A percentile compares a stretch with the other conserved stretches of the same genome.
These are phyloP conservation scores for Dioscorea zingiberensis DNA, from an alignment of 106 monocot genomes.

Conservation along the genomic window DNA sequence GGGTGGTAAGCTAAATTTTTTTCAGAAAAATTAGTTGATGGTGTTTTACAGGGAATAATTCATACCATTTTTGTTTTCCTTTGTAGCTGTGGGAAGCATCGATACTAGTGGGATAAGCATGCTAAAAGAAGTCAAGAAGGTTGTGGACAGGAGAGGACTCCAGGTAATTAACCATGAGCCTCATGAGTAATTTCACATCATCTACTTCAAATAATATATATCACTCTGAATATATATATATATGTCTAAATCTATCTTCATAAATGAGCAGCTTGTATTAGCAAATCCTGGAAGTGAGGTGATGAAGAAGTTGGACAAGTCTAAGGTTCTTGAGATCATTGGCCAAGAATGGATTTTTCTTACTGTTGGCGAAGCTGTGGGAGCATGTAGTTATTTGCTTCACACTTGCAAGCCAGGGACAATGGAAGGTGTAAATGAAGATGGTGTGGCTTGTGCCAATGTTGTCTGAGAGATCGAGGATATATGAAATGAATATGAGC, in stretches of 20 bases:
- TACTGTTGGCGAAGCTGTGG: constrained; percentile 32
- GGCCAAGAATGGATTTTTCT: constrained; percentile 27
- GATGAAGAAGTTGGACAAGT: constrained; percentile 21
- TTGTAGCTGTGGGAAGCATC: constrained; percentile 22
- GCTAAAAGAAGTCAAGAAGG: constrained; percentile 22
- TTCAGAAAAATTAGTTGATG: too few species aligned
- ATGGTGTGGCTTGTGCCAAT: constrained; percentile 18
- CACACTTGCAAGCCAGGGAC: constrained; percentile 51
- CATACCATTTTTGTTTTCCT: neutral
- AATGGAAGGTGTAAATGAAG: neutral
- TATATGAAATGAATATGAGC: too few species aligned
- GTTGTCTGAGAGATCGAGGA: constrained; percentile 36
- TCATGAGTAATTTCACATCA: too few species aligned
- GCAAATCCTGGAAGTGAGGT: constrained; percentile 26
- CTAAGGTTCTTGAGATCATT: constrained; percentile 10
- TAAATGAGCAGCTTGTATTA: constrained; percentile 19
- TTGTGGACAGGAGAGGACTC: constrained; percentile 12
- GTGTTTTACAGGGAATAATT: neutral
- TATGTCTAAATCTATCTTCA: neutral
- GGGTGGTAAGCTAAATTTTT: constrained; percentile 9
- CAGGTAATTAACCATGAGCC: too few species aligned
- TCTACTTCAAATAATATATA: too few species aligned
- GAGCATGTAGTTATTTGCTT: constrained; percentile 61
- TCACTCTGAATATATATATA: neutral
- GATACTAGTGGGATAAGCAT: constrained; percentile 34